Evolutionary conservation across 352 stramenopile genomes (phyloP).

Genomic region (Blastocystis sp.): DNA sequence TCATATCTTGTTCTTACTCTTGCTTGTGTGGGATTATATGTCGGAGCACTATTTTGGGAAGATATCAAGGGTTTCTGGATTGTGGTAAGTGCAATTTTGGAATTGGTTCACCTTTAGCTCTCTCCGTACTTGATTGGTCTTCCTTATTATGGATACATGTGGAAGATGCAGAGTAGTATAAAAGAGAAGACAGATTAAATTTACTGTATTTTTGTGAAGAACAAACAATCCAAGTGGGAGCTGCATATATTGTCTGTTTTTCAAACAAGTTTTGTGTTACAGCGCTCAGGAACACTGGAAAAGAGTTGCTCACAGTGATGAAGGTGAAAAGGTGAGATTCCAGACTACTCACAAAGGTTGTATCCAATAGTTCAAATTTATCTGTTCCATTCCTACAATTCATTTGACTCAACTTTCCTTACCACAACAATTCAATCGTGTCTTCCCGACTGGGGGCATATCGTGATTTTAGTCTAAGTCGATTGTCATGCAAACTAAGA

Average conservation of each 20-base stretch:
- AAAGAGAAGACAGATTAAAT: slow-evolving; percentile 66
- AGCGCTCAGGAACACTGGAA: slow-evolving; percentile 48
- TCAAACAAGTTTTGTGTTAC: slow-evolving; percentile 61
- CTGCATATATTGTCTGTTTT: slow-evolving; percentile 7
- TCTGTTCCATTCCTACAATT: slow-evolving; percentile 30
- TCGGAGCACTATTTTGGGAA: slow-evolving; percentile 19
- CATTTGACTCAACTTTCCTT: neutral
- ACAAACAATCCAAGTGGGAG: neutral
- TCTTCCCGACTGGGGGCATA: slow-evolving; percentile 21
- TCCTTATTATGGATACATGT: slow-evolving; percentile 63
- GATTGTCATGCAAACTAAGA: slow-evolving; percentile 36
- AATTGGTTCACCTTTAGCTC: slow-evolving; percentile 8
- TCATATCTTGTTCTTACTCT: slow-evolving; percentile 43
- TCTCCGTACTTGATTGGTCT: slow-evolving; percentile 59
- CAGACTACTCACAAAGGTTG: slow-evolving; percentile 32
- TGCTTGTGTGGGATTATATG: neutral
- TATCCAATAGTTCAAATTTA: slow-evolving; percentile 50
- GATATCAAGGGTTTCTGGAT: slow-evolving; percentile 64
- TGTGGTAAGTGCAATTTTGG: neutral
- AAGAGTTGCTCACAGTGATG: slow-evolving; percentile 57
- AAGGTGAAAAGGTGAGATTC: slow-evolving; percentile 36
- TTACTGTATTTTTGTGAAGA: neutral
- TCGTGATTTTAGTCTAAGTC: slow-evolving; percentile 2
- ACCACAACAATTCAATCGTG: slow-evolving; percentile 47
- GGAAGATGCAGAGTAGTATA: slow-evolving; percentile 52